A percentile compares a stretch with the other conserved stretches of the same genome.
phyloP scores from a whole-genome alignment of 257 asterid genomes.

The Nicotiana obtusifolia region DNA sequence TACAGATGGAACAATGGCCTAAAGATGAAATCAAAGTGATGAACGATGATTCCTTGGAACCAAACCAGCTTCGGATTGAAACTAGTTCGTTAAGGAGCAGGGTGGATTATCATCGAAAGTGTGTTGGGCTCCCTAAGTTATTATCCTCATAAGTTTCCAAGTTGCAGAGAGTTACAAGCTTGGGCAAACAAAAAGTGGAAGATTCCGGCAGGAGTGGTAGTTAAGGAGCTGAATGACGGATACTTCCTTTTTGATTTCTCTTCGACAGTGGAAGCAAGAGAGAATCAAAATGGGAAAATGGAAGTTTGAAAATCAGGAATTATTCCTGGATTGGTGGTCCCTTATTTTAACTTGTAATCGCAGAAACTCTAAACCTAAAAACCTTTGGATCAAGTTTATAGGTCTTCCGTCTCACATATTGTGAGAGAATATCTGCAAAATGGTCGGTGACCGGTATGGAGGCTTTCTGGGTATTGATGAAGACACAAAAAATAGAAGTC shows the following conservation, averaged over 20 bases:
- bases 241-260: not conserved
- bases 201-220: not conserved
- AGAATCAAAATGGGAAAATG: not conserved
- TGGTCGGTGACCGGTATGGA: too few species aligned
- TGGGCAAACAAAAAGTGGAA: not conserved
- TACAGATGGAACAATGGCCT: not conserved
- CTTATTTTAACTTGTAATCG: too few species aligned
- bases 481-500: too few species aligned
- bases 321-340: too few species aligned
- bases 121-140: not conserved
- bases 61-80: not conserved
- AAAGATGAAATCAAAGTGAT: not conserved
- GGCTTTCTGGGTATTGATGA: too few species aligned
- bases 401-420: too few species aligned
- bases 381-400: too few species aligned
- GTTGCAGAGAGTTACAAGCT: not conserved
- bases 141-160: not conserved
- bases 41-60: not conserved
- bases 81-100: not conserved
- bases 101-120: not conserved
- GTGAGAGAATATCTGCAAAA: too few species aligned
- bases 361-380: too few species aligned
- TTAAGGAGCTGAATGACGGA: not conserved
- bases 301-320: not conserved
- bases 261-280: not conserved